Conservation (phyloP, 2,329 filamentous ascomycete species). For the Didymella glomerata region DNA sequence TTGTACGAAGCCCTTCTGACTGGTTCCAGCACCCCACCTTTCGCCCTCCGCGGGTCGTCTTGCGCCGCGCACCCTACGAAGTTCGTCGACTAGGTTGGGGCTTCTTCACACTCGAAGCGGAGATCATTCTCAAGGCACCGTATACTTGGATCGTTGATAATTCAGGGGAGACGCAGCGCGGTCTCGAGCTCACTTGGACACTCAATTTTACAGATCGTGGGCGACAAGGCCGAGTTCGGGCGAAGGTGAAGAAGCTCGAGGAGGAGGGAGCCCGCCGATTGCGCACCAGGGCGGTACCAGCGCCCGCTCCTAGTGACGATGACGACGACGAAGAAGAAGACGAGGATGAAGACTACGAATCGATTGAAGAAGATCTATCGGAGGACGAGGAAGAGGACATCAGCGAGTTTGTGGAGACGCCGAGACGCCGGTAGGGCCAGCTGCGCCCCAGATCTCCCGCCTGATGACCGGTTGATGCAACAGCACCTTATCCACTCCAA, state of each 20-base stretch:
- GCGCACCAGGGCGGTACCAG: conserved; percentile 19
- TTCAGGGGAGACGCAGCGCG: conserved; percentile 44
- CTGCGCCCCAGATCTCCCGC: background rate
- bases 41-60: conserved; percentile 46
- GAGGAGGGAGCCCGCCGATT: conserved; percentile 33
- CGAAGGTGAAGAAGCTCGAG: conserved; percentile 51
- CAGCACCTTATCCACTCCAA: background rate
- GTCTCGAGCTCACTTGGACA: conserved; percentile 53
- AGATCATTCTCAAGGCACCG: conserved; percentile 54
- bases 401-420: conserved; percentile 29
- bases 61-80: conserved; percentile 51
- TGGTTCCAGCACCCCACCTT: conserved; percentile 54
- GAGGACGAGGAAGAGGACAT: conserved; percentile 26
- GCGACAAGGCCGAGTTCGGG: conserved; percentile 51
- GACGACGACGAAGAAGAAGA: conserved; percentile 18
- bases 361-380: conserved; percentile 18
- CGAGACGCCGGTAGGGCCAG: conserved; percentile 17
- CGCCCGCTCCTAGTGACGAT: conserved; percentile 14
- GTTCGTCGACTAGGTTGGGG: conserved; percentile 56
- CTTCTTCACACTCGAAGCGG: conserved; percentile 51
- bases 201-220: conserved; percentile 54
- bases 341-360: conserved; percentile 33
- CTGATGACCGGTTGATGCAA: background rate
- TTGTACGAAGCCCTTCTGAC: background rate
- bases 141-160: conserved; percentile 56